A percentile compares a stretch with the other conserved stretches of the same genome.
Conservation (phyloP, 441 rosid genomes). For the Jatropha multifida region DNA sequence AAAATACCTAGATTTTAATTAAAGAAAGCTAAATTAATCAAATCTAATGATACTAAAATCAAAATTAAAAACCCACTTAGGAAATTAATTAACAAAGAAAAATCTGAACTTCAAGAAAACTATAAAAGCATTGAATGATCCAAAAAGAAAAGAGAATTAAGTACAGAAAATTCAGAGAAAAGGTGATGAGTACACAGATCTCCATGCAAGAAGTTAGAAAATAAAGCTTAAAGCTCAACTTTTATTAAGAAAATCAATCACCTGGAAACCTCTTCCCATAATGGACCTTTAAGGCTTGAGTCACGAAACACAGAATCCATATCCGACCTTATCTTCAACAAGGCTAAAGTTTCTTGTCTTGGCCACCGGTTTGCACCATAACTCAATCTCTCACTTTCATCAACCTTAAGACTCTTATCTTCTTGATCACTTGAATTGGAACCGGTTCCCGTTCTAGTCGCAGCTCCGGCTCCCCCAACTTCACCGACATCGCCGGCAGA, state of each 20-base stretch:
- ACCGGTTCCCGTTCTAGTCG: slow-evolving; percentile 23
- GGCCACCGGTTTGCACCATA: slow-evolving; percentile 87
- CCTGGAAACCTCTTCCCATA: slow-evolving; percentile 97
- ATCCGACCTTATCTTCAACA: slow-evolving; percentile 76
- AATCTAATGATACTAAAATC: no score
- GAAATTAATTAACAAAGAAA: not conserved
- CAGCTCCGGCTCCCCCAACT: slow-evolving; percentile 21
- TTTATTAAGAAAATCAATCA: slow-evolving; percentile 18
- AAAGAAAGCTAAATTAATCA: not conserved
- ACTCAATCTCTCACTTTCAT: slow-evolving; percentile 39
- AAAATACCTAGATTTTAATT: no score
- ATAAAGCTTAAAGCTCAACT: no score
- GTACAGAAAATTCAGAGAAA: slow-evolving; percentile 12
- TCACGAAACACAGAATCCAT: slow-evolving; percentile 81
- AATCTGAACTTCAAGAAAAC: not conserved
- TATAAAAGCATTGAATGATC: slow-evolving; percentile 15
- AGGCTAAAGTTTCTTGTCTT: slow-evolving; percentile 76
- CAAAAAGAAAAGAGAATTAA: slow-evolving; percentile 2
- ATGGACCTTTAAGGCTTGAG: slow-evolving; percentile 72
- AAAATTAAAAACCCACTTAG: not conserved
- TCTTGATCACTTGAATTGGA: slow-evolving; percentile 44
- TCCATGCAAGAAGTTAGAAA: slow-evolving; percentile 2
- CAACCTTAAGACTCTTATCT: slow-evolving; percentile 24
- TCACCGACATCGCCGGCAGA: slow-evolving; percentile 27
- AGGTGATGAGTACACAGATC: slow-evolving; percentile 18